phyloP scores from a whole-genome alignment of 2,329 filamentous ascomycete species.

The Fusarium fracticaudum region DNA sequence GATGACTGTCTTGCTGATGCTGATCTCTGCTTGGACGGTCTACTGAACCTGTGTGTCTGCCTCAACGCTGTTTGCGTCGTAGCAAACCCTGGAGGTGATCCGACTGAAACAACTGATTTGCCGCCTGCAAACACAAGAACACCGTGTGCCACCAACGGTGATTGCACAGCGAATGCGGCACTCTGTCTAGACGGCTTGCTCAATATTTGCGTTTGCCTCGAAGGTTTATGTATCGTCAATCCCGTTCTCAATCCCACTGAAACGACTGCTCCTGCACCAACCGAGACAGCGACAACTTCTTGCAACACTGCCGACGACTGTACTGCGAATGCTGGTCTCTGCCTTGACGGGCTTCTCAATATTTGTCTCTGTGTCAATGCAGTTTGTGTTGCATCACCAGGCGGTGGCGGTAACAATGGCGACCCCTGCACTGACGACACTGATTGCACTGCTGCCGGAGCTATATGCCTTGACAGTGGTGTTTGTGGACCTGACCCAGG shows the following conservation, averaged over 20 bases:
- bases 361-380: neutral
- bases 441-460: neutral
- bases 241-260: neutral
- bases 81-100: neutral
- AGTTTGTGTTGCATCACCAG: neutral
- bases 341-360: neutral
- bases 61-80: neutral
- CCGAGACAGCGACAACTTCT: neutral
- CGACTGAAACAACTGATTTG: neutral
- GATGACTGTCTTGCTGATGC: neutral
- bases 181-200: neutral
- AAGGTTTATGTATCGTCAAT: neutral
- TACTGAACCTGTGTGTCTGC: slow-evolving; percentile 1
- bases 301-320: neutral
- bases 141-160: neutral
- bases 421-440: neutral
- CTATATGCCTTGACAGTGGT: neutral
- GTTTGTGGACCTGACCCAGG: neutral
- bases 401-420: neutral
- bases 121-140: neutral
- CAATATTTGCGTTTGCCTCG: neutral
- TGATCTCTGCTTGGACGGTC: neutral
- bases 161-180: neutral
- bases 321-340: neutral
- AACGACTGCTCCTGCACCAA: neutral